phyloP scores from a whole-genome alignment of 805 yeast genomes.

The Hagleromyces aurorensis region DNA sequence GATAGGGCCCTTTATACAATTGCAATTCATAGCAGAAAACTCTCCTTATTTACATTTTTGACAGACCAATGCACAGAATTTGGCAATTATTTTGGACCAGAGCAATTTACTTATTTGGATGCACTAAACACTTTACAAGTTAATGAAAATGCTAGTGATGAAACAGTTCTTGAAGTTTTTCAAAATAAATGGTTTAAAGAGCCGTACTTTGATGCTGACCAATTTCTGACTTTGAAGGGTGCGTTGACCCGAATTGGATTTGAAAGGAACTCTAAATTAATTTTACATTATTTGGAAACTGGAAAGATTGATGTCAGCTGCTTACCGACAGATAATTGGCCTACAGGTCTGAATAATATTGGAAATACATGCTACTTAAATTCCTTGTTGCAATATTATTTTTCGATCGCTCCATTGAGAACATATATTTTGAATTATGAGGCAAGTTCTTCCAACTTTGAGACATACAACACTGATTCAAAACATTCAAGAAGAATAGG shows the following conservation, averaged over 20 bases:
- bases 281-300: conserved; percentile 47
- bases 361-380: conserved; percentile 95
- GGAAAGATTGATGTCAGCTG: conserved; percentile 56
- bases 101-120: conserved; percentile 27
- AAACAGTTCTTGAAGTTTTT: conserved; percentile 31
- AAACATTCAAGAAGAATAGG: conserved; percentile 59
- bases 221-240: conserved; percentile 47
- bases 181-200: conserved; percentile 27
- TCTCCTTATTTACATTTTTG: conserved; percentile 48
- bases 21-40: conserved; percentile 50
- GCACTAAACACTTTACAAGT: conserved; percentile 46
- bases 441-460: conserved; percentile 27
- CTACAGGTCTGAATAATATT: conserved; percentile 87
- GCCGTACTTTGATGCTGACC: conserved; percentile 30
- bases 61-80: conserved; percentile 31
- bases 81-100: conserved; percentile 19
- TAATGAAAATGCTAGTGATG: conserved; percentile 46
- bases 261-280: conserved; percentile 45
- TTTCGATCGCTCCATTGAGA: conserved; percentile 75
- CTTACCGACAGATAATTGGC: conserved; percentile 64
- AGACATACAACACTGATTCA: conserved; percentile 12
- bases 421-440: conserved; percentile 53
- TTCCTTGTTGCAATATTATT: conserved; percentile 84
- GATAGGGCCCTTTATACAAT: conserved; percentile 56
- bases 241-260: conserved; percentile 51